These are phyloP conservation scores for Boletellus deceptivus DNA, from an alignment of 1,284 basidiomycete species.

Conservation along the genomic window DNA sequence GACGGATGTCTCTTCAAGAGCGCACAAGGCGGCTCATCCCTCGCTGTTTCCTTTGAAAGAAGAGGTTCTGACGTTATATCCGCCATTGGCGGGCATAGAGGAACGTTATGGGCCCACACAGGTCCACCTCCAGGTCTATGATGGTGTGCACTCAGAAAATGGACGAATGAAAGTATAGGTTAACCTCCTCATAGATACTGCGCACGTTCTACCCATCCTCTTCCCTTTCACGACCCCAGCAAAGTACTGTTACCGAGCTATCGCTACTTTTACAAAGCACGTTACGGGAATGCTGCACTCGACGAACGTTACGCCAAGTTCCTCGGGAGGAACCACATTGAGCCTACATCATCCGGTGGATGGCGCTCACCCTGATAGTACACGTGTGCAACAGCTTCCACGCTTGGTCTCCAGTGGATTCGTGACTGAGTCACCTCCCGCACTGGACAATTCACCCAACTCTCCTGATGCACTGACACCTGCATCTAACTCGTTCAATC, in stretches of 20 bases:
- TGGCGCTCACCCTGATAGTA: background rate
- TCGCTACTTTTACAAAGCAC: conserved; percentile 64
- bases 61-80: conserved; percentile 60
- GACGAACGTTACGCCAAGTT: conserved; percentile 9
- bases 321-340: conserved; percentile 8
- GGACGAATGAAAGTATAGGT: background rate
- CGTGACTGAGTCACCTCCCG: background rate
- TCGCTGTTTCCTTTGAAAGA: conserved; percentile 68
- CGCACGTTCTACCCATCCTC: conserved; percentile 74
- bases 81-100: conserved; percentile 66
- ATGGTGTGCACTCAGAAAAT: conserved; percentile 44
- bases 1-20: conserved; percentile 45
- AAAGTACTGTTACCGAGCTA: conserved; percentile 74
- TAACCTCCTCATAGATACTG: conserved; percentile 48
- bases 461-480: background rate
- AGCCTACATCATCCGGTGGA: conserved; percentile 1
- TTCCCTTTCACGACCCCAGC: conserved; percentile 83
- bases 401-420: conserved; percentile 10
- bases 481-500: background rate
- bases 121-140: conserved; percentile 89
- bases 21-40: conserved; percentile 91
- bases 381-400: conserved; percentile 2
- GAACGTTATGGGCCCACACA: conserved; percentile 66
- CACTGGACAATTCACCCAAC: background rate
- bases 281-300: conserved; percentile 48